A percentile compares a stretch with the other conserved stretches of the same genome.
Evolutionary conservation across 768 basidiomycete species (phyloP).

Genomic region (Nidula microcarpa): DNA sequence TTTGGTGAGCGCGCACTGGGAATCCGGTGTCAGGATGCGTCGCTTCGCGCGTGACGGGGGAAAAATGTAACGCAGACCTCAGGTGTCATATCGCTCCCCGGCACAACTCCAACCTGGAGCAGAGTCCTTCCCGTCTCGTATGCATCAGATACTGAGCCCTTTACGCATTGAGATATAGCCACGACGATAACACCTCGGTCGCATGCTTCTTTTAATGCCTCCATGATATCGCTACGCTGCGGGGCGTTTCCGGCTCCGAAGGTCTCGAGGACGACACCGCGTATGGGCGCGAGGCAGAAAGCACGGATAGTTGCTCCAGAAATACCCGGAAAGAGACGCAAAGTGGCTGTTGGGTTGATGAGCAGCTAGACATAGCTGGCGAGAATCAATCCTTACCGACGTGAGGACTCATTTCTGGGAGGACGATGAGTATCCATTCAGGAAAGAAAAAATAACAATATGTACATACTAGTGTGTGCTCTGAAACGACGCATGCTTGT

Average conservation of each 20-base stretch:
- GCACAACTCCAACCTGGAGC: conserved; percentile 70
- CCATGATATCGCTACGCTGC: conserved; percentile 69
- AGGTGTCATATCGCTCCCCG: conserved; percentile 94
- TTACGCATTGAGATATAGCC: conserved; percentile 87
- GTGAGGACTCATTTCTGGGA: conserved; percentile 70
- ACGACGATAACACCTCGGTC: conserved; percentile 84
- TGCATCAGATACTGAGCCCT: conserved; percentile 80
- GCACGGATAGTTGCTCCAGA: conserved; percentile 68
- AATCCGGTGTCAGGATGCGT: not conserved
- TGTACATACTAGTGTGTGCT: conserved; percentile 66
- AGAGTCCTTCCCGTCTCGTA: conserved; percentile 79
- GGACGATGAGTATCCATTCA: conserved; percentile 2
- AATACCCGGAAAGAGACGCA: conserved; percentile 88
- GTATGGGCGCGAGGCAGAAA: conserved; percentile 71
- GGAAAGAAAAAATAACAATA: not conserved
- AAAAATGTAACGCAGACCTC: conserved; percentile 47
- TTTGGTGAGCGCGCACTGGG: conserved; percentile 85
- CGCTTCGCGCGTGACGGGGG: not conserved
- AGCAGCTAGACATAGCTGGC: conserved; percentile 4
- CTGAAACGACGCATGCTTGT: conserved; percentile 74
- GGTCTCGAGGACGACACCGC: conserved; percentile 84
- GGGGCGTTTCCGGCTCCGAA: conserved; percentile 95
- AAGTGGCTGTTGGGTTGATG: conserved; percentile 47
- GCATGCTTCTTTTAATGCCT: conserved; percentile 78
- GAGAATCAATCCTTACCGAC: conserved; percentile 51